Evolutionary conservation across 306 rosid genomes (phyloP).

Genomic region (Rosa chinensis): DNA sequence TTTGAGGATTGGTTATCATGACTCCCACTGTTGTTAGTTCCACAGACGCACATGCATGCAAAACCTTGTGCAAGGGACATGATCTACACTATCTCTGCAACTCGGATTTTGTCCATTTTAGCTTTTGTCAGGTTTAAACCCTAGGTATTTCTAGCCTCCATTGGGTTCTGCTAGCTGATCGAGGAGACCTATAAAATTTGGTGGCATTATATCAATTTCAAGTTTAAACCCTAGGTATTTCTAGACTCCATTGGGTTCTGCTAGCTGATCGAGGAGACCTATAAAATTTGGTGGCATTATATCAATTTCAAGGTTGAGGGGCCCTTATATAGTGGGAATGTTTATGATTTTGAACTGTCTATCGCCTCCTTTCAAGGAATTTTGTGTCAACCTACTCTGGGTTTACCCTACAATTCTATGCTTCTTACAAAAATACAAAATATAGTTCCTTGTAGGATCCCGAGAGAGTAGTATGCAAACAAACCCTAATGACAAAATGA

Average conservation of each 20-base stretch:
- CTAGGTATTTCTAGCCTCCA: background rate
- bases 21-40: conserved; percentile 13
- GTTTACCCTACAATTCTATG: background rate
- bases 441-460: conserved; percentile 29
- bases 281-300: background rate
- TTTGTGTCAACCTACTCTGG: background rate
- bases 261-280: background rate
- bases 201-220: background rate
- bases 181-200: background rate
- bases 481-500: conserved; percentile 24
- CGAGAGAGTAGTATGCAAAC: conserved; percentile 31
- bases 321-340: conserved; percentile 18
- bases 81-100: conserved; percentile 37
- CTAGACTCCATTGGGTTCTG: background rate
- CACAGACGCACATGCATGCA: conserved; percentile 37
- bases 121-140: conserved; percentile 51
- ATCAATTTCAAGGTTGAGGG: conserved; percentile 8
- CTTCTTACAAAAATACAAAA: background rate
- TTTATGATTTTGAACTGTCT: conserved; percentile 25
- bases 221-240: conserved; percentile 14
- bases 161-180: background rate
- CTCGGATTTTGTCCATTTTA: conserved; percentile 59
- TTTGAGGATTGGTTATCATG: background rate
- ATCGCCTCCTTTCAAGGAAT: conserved; percentile 17
- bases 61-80: conserved; percentile 27